Evolutionary conservation across 2,329 filamentous ascomycete species (phyloP), one percentile per base, ranked within the genome.

Genomic region (Magnaporthales sp.): DNA sequence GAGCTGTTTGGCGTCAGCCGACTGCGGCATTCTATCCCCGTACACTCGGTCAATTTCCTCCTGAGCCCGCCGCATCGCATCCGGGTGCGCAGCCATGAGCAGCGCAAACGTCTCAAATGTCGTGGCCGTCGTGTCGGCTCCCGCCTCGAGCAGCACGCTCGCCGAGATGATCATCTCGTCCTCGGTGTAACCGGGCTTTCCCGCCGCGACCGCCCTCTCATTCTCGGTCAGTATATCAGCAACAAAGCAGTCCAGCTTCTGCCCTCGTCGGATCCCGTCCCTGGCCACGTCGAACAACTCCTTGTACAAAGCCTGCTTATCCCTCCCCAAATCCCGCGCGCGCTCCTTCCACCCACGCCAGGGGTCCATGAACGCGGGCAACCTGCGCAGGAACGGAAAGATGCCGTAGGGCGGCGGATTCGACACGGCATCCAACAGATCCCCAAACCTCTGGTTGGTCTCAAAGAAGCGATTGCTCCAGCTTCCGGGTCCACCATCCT

Each of bases 61-160:
- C 32, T 83, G 79, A 0, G 80, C 81, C 32, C 77, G 77, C 3
- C 68, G 66, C 11, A 83, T 76, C 0, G 77, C 75, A 7, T 80
- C 75, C 0, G 81, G 81, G 68, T 81, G 80, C 0, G 80, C 77
- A 30, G 80, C 73, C 58, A 83, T 77, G 0, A 81, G 82, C 4
- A 82, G 75, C 10, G 83, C 76, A 24, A 82, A 82, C 19, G 77
- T 78, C 67, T 80, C 80, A 24, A 84, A 74, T 0, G 79, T 81
- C 15, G 77, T 80, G 0, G 80, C 78, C 0, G 81, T 83, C 0
- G 83, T 84, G 68, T 84, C 83, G 4, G 77, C 82, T 30, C 82
- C 79, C 11, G 81, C 82, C 30, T 81, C 81, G 67, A 81, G 80
- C 7, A 82, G 64, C 7, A 69, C 69, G 0, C 70, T 68, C 72